A percentile compares a stretch with the other conserved stretches of the same genome.
phyloP scores from a whole-genome alignment of 2,329 filamentous ascomycete species.

The Aspergillus tamarii region DNA sequence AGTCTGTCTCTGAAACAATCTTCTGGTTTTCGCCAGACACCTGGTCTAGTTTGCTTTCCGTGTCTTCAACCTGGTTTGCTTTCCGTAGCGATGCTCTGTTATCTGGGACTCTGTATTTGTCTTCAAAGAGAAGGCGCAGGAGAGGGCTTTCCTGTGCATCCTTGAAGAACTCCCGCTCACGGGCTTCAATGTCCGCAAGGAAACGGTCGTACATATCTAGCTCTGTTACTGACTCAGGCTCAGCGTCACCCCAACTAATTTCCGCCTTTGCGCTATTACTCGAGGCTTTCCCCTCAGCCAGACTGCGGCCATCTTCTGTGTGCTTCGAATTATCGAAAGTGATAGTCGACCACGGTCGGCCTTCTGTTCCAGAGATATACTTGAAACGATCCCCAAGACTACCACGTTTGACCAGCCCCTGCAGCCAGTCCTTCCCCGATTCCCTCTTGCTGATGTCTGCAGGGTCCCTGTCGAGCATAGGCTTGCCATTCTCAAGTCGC shows the following conservation, averaged over 20 bases:
- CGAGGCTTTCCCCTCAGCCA: slow-evolving; percentile 14
- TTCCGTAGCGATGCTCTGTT: slow-evolving; percentile 13
- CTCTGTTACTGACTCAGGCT: slow-evolving; percentile 49
- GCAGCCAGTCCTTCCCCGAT: slow-evolving; percentile 44
- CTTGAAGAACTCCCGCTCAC: slow-evolving; percentile 35
- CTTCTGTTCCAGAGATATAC: slow-evolving; percentile 28
- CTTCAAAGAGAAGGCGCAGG: slow-evolving; percentile 39
- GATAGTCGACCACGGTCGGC: slow-evolving; percentile 29
- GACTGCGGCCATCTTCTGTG: slow-evolving; percentile 17
- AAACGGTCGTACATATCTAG: slow-evolving; percentile 58
- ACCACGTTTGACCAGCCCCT: slow-evolving; percentile 44
- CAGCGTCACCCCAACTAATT: slow-evolving; percentile 33
- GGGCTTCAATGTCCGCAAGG: slow-evolving; percentile 41
- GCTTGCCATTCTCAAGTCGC: slow-evolving; percentile 49
- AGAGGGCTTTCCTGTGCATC: slow-evolving; percentile 38
- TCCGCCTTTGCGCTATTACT: slow-evolving; percentile 21
- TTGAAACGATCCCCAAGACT: slow-evolving; percentile 47
- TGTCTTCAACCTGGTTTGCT: slow-evolving; percentile 19
- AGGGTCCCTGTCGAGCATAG: slow-evolving; percentile 42
- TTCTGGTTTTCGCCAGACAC: slow-evolving; percentile 30
- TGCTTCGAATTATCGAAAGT: slow-evolving; percentile 21
- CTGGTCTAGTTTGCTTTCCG: slow-evolving; percentile 32
- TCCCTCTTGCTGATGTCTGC: slow-evolving; percentile 30
- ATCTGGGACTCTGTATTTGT: slow-evolving; percentile 29
- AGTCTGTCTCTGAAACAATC: slow-evolving; percentile 18